Evolutionary conservation across 2,329 filamentous ascomycete species (phyloP).

Genomic region (Penicillium capsulatum): DNA sequence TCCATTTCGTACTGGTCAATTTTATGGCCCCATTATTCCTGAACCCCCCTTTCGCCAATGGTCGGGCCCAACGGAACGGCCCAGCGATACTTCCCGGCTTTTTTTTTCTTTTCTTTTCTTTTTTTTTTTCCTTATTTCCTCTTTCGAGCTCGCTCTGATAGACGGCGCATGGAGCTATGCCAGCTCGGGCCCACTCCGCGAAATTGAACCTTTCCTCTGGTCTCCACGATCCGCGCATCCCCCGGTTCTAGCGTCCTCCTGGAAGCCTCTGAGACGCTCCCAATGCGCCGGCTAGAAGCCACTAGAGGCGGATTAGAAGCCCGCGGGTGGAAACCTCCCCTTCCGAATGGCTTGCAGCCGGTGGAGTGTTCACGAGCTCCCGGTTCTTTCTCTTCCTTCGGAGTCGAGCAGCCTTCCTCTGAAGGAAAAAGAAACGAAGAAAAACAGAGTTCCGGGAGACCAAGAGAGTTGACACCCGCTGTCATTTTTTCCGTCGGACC

Average conservation of each 20-base stretch:
- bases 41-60: constrained; percentile 4
- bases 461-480: too few species aligned
- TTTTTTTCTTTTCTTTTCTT: constrained; percentile 3
- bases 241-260: constrained; percentile 19
- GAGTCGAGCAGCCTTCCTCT: neutral
- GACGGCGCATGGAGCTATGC: constrained; percentile 17
- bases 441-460: neutral
- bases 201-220: constrained; percentile 16
- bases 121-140: too few species aligned
- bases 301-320: constrained; percentile 1
- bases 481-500: too few species aligned
- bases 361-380: constrained; percentile 11
- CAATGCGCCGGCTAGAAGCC: constrained; percentile 2
- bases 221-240: constrained; percentile 26
- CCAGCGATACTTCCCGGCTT: constrained; percentile 13
- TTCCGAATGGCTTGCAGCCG: constrained; percentile 11
- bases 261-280: constrained; percentile 11
- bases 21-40: neutral
- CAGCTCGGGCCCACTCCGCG: constrained; percentile 16
- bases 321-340: constrained; percentile 22
- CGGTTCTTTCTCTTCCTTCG: neutral
- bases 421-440: neutral
- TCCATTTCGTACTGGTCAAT: neutral
- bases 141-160: constrained; percentile 8
- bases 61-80: constrained; percentile 14